Base-by-base conservation (phyloP, 805 yeast genomes). In the Candida multigemmis region DNA sequence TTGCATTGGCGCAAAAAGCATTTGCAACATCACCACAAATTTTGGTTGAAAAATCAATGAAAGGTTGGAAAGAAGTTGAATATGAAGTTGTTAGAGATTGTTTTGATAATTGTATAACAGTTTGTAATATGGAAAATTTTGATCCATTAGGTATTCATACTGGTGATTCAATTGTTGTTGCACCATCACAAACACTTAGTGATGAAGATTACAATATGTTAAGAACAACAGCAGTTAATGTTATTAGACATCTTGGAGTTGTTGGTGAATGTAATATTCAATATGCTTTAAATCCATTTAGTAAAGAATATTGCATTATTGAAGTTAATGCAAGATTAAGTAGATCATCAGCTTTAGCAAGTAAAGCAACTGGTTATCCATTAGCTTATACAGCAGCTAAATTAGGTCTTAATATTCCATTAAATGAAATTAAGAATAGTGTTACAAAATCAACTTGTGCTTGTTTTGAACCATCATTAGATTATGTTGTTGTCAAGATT, bases 251-350 rank as follows among this genome's bases (percentile, higher is more conserved):
- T 52, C 69, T 89, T 50, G 98, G 98, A 53, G 98, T 89, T 40
- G 96, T 89, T 43, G 98, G 98, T 59, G 98, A 89, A 65, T 89
- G 98, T 74, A 89, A 89, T 56, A 94, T 89, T 37, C 98, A 89
- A 60, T 89, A 89, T 52, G 94, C 96, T 28, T 71, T 89, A 52
- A 82, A 89, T 51, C 97, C 98, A 34, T 72, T 77, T 60, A 78
- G 93, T 34, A 79, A 83, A 44, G 97, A 89, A 50, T 89, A 81
- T 68, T 76, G 97, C 54, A 94, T 89, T 37, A 91, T 89, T 48
- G 98, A 89, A 62, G 98, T 89, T 37, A 89, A 89, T 52, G 98
- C 98, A 23, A 78, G 98, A 59, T 71, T 89, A 44, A 87, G 96
- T 22, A 77, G 98, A 51, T 91, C 97, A 16, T 87, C 96, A 19